phyloP scores from a whole-genome alignment of 306 rosid species.

The Casuarina cunninghamiana region DNA sequence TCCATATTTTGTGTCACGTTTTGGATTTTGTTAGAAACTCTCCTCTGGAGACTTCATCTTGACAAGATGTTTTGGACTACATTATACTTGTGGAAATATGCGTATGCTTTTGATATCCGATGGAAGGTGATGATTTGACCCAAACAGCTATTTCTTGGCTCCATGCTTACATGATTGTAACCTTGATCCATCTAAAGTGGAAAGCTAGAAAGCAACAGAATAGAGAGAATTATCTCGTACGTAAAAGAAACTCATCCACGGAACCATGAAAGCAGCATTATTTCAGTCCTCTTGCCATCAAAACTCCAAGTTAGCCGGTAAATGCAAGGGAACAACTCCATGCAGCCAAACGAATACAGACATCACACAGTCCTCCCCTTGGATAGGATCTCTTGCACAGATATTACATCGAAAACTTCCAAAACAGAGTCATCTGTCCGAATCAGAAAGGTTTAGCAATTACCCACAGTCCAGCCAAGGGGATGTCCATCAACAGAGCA shows the following conservation, averaged over 20 bases:
- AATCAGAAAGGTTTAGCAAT: background rate
- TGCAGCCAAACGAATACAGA: too few species aligned
- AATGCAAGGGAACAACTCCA: too few species aligned
- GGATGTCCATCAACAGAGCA: background rate
- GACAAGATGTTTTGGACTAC: background rate
- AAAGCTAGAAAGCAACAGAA: background rate
- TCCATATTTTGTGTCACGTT: too few species aligned
- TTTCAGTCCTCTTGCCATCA: too few species aligned
- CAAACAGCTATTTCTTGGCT: background rate
- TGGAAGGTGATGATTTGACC: background rate
- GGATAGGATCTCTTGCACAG: background rate
- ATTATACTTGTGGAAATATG: too few species aligned
- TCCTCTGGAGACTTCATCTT: too few species aligned
- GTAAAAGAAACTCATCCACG: background rate
- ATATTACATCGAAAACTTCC: too few species aligned
- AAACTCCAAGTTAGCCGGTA: too few species aligned
- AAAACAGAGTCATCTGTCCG: background rate
- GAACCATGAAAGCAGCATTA: too few species aligned
- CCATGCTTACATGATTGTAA: background rate
- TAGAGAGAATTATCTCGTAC: background rate
- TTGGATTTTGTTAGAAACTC: too few species aligned
- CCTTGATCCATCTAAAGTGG: background rate
- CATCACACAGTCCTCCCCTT: too few species aligned
- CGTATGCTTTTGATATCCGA: background rate
- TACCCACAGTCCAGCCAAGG: background rate